phyloP scores from a whole-genome alignment of 2,329 filamentous ascomycete species.

The Colletotrichum sp. region DNA sequence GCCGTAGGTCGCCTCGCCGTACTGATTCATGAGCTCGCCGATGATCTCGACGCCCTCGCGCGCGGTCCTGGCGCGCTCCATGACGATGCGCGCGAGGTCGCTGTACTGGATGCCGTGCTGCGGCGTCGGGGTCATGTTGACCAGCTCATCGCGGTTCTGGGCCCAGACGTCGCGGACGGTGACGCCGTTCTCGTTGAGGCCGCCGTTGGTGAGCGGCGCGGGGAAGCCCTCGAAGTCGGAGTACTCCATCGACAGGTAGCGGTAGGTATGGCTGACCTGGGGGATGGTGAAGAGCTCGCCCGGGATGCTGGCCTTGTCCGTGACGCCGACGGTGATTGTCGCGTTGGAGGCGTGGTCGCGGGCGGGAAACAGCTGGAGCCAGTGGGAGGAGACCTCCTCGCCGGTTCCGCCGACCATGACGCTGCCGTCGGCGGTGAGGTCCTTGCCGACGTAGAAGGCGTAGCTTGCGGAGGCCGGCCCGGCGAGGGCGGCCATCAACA shows the following conservation, averaged over 20 bases:
- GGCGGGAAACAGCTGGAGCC: conserved; percentile 50
- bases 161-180: conserved; percentile 47
- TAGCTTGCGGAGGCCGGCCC: conserved; percentile 41
- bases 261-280: conserved; percentile 28
- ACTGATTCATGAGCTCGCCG: conserved; percentile 39
- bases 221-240: conserved; percentile 46
- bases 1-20: conserved; percentile 46
- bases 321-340: conserved; percentile 47
- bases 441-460: conserved; percentile 52
- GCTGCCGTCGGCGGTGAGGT: conserved; percentile 44
- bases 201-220: conserved; percentile 47
- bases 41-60: conserved; percentile 47
- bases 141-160: conserved; percentile 40
- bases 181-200: conserved; percentile 45
- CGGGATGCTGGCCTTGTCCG: conserved; percentile 40
- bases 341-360: conserved; percentile 42
- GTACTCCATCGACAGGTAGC: conserved; percentile 34
- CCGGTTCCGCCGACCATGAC: conserved; percentile 51
- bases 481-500: conserved; percentile 16
- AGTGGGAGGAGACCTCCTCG: conserved; percentile 52
- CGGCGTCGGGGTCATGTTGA: conserved; percentile 43
- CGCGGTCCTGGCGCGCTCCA: conserved; percentile 43
- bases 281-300: conserved; percentile 28
- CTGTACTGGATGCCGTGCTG: conserved; percentile 46
- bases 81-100: conserved; percentile 42